Conservation (phyloP, 108 stramenopile genomes). For the Fistulifera pelliculosa region DNA sequence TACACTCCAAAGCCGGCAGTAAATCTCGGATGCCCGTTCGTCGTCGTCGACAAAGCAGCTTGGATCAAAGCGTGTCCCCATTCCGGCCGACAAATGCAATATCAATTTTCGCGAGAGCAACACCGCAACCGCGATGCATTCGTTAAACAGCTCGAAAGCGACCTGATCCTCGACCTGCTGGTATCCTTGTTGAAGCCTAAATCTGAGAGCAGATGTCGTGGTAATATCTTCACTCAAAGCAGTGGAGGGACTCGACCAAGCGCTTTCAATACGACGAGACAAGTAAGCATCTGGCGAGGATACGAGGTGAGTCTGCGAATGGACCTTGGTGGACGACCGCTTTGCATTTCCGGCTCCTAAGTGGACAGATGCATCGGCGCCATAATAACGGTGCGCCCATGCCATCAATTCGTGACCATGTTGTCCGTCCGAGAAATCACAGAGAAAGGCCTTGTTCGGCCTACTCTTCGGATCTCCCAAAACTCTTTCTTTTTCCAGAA, state of each 20-base stretch:
- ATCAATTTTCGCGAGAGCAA: conserved; percentile 59
- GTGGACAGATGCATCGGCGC: conserved; percentile 82
- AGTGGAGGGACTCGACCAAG: conserved; percentile 9
- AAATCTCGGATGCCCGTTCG: conserved; percentile 8
- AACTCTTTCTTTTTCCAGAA: conserved; percentile 50
- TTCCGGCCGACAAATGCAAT: conserved; percentile 41
- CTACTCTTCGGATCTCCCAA: conserved; percentile 9
- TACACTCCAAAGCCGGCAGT: conserved; percentile 39
- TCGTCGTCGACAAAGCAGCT: conserved; percentile 16
- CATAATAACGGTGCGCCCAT: conserved; percentile 84
- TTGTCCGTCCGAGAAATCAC: conserved; percentile 84
- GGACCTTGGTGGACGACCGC: conserved; percentile 2
- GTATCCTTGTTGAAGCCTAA: conserved; percentile 13
- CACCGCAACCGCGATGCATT: conserved; percentile 26
- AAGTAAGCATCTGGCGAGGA: conserved; percentile 3
- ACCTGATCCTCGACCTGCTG: conserved; percentile 4
- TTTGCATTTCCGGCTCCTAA: conserved; percentile 55
- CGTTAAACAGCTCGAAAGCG: conserved; percentile 12
- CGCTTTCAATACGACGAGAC: conserved; percentile 18
- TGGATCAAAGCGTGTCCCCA: conserved; percentile 42
- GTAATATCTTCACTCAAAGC: too few species aligned
- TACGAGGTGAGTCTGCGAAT: not conserved
- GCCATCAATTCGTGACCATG: conserved; percentile 86
- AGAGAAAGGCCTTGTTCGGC: conserved; percentile 41
- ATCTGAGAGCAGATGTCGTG: too few species aligned